Base-by-base conservation (phyloP, 208 protist species). In the Trypanosoma melophagium region DNA sequence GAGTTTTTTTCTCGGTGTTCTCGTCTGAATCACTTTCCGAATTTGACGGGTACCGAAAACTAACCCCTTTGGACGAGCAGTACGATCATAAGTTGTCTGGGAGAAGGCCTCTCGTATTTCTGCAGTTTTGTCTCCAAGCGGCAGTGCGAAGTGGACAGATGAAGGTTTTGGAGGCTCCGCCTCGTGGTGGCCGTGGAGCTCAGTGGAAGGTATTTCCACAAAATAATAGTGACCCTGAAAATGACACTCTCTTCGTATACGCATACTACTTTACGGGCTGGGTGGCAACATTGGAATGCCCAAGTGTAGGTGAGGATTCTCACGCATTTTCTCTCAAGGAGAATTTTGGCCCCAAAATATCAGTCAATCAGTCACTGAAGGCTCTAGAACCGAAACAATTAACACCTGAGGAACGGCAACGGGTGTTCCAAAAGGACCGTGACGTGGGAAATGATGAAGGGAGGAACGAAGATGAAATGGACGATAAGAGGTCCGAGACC, bases 71-170 rank as follows among this genome's bases (percentile, higher is more conserved):
- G 51, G 21, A 40, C 16, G 55, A 77, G 31, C 75, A 76, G 60
- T 84, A 75, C 60, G 84, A 90, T 60, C 72, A 86, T 63, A 90
- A 86, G 69, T 71, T 84, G 19, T 59, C 50, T 7, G 45, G 21
- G 8, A n/a, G 1, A 16, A 62, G 41, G 1, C 1, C 5, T 19
- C 14, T 86, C 51, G 69, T 55, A 41, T 86, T 84, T 47, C 60
- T 71, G 3, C 66, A 86, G 54, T 73, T 86, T 54, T 77, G 70
- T 60, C 74, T 86, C 58, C 77, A 64, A 38, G 75, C 77, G 28
- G 38, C 80, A 22, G 68, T 74, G n/a, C 71, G 73, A 7, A 79
- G 85, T 55, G 63, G 60, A 7, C 59, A 69, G 42, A 71, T 77
- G 59, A 40, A 38, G 14, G 76, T 76, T 5, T 17, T n/a, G 1